phyloP scores from a whole-genome alignment of 805 yeast genomes.

The Lipomyces mesembrius region DNA sequence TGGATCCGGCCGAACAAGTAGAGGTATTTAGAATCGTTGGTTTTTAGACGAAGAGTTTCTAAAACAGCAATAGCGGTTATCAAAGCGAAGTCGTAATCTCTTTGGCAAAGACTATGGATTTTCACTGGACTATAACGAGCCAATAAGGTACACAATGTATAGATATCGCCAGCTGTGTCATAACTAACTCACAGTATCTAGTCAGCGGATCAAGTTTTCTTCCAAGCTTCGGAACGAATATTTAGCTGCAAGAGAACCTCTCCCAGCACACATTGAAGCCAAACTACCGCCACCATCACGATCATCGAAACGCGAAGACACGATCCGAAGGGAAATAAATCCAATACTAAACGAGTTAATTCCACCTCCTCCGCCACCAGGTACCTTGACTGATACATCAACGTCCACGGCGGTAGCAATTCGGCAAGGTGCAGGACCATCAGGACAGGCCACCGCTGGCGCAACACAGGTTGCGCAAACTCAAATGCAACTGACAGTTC shows the following conservation, averaged over 20 bases:
- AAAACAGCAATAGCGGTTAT: slow-evolving; percentile 16
- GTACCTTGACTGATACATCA: slow-evolving; percentile 16
- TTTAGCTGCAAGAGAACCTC: slow-evolving; percentile 29
- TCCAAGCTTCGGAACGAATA: slow-evolving; percentile 38
- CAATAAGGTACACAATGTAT: slow-evolving; percentile 24
- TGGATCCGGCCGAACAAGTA: slow-evolving; percentile 28
- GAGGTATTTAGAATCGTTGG: slow-evolving; percentile 21
- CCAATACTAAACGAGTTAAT: slow-evolving; percentile 24
- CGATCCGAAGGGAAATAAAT: slow-evolving; percentile 23
- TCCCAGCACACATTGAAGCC: slow-evolving; percentile 41
- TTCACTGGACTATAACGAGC: slow-evolving; percentile 34
- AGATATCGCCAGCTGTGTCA: not conserved
- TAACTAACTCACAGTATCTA: not conserved
- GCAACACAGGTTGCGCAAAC: slow-evolving; percentile 1
- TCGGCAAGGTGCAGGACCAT: not conserved
- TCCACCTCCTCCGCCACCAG: slow-evolving; percentile 36
- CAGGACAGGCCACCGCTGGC: not conserved
- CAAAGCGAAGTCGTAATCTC: slow-evolving; percentile 36
- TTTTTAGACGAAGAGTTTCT: not conserved
- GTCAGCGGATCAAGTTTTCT: slow-evolving; percentile 28
- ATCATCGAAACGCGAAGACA: slow-evolving; percentile 23
- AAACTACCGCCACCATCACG: slow-evolving; percentile 36
- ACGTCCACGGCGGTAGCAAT: slow-evolving; percentile 27
- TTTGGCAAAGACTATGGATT: slow-evolving; percentile 37
- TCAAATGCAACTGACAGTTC: slow-evolving; percentile 12